These are phyloP conservation scores for Paramyrothecium sp. DNA, from an alignment of 2,329 filamentous ascomycete species.

Conservation along the genomic window DNA sequence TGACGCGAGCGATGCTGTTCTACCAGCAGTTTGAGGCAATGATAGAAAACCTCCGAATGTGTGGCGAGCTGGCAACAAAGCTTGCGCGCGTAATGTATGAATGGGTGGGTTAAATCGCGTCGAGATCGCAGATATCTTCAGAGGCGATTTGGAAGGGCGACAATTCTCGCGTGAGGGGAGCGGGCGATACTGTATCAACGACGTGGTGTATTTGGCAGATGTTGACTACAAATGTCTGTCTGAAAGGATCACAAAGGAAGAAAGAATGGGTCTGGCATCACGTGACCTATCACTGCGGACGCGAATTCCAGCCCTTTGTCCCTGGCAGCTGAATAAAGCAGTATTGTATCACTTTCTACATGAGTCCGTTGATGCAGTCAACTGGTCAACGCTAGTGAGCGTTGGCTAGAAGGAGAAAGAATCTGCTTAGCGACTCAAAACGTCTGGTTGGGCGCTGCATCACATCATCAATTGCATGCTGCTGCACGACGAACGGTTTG, in stretches of 20 bases:
- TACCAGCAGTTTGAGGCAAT: conserved; percentile 4
- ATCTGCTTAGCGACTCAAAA: background rate
- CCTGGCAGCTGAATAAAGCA: no score
- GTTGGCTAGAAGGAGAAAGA: no score
- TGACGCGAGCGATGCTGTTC: conserved; percentile 17
- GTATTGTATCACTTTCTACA: no score
- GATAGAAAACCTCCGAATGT: background rate
- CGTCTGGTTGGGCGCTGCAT: background rate
- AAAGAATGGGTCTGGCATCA: conserved; percentile 27
- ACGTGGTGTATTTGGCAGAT: conserved; percentile 12
- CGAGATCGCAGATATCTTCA: background rate
- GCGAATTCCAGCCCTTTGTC: conserved; percentile 11
- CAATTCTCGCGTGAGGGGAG: background rate
- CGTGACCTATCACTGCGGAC: conserved; percentile 20
- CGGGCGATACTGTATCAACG: conserved; percentile 1
- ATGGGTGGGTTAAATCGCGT: background rate
- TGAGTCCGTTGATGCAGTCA: no score
- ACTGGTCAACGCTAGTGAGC: no score
- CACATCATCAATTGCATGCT: background rate
- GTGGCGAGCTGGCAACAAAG: background rate
- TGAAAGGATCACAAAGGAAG: conserved; percentile 19
- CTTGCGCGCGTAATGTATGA: background rate
- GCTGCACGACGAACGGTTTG: background rate
- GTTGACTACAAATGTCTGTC: conserved; percentile 22
- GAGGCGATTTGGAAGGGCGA: background rate